Percentiles rank a stretch among this genome's conserved stretches.
Evolutionary conservation across 2,329 filamentous ascomycete species (phyloP).

Genomic region (Calonectria fujianensis): DNA sequence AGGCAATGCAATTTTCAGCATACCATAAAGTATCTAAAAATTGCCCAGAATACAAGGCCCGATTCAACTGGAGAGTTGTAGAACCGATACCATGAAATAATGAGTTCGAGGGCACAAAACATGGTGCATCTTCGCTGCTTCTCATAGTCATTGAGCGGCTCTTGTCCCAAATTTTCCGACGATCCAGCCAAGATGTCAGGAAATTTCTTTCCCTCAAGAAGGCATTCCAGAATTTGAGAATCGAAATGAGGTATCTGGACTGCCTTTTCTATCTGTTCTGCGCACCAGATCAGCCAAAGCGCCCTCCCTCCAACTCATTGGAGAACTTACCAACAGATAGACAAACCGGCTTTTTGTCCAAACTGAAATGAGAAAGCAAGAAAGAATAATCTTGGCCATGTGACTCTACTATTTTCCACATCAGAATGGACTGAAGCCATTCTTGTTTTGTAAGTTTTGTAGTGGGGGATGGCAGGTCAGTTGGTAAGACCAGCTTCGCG

Average conservation of each 20-base stretch:
- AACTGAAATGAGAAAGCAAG: not conserved
- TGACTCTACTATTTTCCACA: conserved; percentile 4
- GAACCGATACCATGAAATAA: not conserved
- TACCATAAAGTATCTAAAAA: conserved; percentile 17
- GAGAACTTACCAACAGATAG: not conserved
- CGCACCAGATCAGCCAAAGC: not conserved
- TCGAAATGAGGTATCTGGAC: not conserved
- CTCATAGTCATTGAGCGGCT: not conserved
- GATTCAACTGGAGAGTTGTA: conserved; percentile 13
- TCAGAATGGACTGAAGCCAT: conserved; percentile 15
- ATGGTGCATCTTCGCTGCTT: conserved; percentile 11
- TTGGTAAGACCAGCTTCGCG: not conserved
- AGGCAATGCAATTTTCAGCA: too few relatives aligned
- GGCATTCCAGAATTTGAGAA: not conserved
- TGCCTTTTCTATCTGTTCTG: conserved; percentile 5
- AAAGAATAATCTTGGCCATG: conserved; percentile 4
- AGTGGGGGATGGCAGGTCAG: not conserved
- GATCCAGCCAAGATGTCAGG: not conserved
- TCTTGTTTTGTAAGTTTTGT: not conserved
- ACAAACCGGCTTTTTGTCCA: not conserved
- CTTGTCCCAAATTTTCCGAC: too few relatives aligned
- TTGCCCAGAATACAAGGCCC: conserved; percentile 2
- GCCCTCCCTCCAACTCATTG: not conserved
- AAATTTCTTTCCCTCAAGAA: not conserved
- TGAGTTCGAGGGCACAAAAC: conserved; percentile 1